Evolutionary conservation across 2,329 filamentous ascomycete genomes (phyloP), one percentile per base, ranked within the genome.

Genomic region (Arthrinium phaeospermum): DNA sequence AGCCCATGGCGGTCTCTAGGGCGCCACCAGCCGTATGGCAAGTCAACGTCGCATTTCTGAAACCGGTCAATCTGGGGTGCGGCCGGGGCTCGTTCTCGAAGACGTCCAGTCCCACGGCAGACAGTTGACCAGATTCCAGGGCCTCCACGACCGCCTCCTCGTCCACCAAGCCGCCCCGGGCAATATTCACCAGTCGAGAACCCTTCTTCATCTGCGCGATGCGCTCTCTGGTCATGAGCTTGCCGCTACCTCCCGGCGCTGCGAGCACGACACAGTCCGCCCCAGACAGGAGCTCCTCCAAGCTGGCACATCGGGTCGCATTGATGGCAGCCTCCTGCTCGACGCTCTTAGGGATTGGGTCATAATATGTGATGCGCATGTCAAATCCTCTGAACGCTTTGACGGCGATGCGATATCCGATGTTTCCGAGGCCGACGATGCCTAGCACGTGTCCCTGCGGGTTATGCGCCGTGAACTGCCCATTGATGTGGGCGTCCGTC

Each of bases 371-470:
- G 68, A 92, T 86, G 27, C 84, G 82, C 89, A 92, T 91, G 5
- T 86, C 87, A 57, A 91, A 87, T 0, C 86, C 87, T 0, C 80
- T 75, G 37, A 82, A 79, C 0, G 87, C 88, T 76, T 92, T 92
- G 64, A 86, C 79, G 0, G 90, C 90, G 27, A 91, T 86, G 1
- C 77, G 80, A 49, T 83, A 84, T 0, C 87, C 86, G 68, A 89
- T 89, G 49, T 88, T 86, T 0, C 90, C 90, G 1, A 92, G 81
- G 0, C 90, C 90, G 10, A 92, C 85, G 24, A 92, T 85, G 0
- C 90, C 90, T 0, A 92, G 82, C 0, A 81, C 82, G 68, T 87
- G 85, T 4, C 85, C 85, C 10, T 67, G 51, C 0, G 90, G 90
- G 75, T 92, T 91, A 71, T 85, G 86, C 0, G 89, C 88, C 1